Percentiles rank a stretch among this genome's conserved stretches.
These are phyloP conservation scores for Termitomyces sp. DNA, from an alignment of 768 basidiomycete genomes.

Conservation along the genomic window DNA sequence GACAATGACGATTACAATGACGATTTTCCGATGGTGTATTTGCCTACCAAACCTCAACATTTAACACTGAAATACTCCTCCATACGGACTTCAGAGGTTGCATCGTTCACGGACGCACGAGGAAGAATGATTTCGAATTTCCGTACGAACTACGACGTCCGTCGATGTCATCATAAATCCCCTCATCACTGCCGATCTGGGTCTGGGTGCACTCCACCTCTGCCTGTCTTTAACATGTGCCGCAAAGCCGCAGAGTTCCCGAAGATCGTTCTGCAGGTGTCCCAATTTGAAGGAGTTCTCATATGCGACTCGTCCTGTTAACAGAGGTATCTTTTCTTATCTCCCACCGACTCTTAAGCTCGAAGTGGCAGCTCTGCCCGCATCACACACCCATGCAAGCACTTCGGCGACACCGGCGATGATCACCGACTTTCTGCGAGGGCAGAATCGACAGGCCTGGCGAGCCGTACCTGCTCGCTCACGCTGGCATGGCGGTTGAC, in stretches of 20 bases:
- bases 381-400: conserved; percentile 3
- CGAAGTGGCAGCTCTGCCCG: conserved; percentile 4
- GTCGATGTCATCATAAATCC: conserved; percentile 3
- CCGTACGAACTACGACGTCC: conserved; percentile 3
- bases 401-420: conserved; percentile 3
- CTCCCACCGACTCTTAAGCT: conserved; percentile 4
- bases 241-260: not conserved
- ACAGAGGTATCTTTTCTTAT: conserved; percentile 3
- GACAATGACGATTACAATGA: not conserved
- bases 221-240: conserved; percentile 1
- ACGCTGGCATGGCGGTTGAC: not conserved
- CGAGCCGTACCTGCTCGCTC: conserved; percentile 4
- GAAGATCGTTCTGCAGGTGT: conserved; percentile 1
- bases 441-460: not conserved
- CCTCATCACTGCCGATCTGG: not conserved
- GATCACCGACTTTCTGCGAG: conserved; percentile 1
- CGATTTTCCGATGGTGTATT: too few species aligned
- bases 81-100: not conserved
- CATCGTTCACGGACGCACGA: conserved; percentile 2
- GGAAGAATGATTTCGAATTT: conserved; percentile 2
- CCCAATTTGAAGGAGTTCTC: conserved; percentile 7
- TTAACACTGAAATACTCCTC: conserved; percentile 1
- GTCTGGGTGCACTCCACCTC: conserved; percentile 3
- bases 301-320: conserved; percentile 1
- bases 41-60: conserved; percentile 1